Evolutionary conservation across 352 stramenopile genomes (phyloP).

Genomic region (Phytophthora cryptogea): DNA sequence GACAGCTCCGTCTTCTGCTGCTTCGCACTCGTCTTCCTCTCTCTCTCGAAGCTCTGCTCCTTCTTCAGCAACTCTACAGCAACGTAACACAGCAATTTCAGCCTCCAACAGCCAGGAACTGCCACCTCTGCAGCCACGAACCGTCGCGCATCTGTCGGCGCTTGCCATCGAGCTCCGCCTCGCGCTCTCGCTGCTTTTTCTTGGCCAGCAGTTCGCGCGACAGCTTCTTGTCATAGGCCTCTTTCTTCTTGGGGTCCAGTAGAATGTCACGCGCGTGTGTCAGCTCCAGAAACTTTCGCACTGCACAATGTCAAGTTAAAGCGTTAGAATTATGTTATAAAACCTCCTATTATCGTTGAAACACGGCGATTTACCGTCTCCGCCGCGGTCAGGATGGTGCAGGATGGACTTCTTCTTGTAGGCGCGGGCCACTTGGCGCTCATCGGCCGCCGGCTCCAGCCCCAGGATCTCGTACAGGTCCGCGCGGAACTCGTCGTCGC

Average conservation of each 20-base stretch:
- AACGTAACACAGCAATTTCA: background rate
- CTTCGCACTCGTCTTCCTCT: constrained; percentile 34
- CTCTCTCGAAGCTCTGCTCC: constrained; percentile 50
- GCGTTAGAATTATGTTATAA: too few species aligned
- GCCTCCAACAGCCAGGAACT: background rate
- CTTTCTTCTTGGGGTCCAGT: constrained; percentile 80
- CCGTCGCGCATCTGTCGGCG: constrained; percentile 69
- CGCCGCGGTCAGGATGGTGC: constrained; percentile 80
- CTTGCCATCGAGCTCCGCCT: constrained; percentile 59
- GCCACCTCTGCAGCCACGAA: constrained; percentile 15
- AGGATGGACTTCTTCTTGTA: constrained; percentile 86
- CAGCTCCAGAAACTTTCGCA: constrained; percentile 84
- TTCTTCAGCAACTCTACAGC: constrained; percentile 64
- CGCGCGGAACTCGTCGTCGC: constrained; percentile 42
- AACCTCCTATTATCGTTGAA: background rate
- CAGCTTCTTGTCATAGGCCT: constrained; percentile 82
- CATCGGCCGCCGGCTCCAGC: constrained; percentile 64
- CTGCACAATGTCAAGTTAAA: constrained; percentile 30
- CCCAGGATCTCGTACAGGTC: constrained; percentile 82
- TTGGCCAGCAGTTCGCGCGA: constrained; percentile 64
- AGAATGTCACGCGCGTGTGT: constrained; percentile 77
- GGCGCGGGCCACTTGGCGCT: constrained; percentile 72
- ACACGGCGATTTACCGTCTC: constrained; percentile 55
- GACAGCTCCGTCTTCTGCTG: constrained; percentile 53
- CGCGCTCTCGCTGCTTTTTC: constrained; percentile 70